phyloP scores from a whole-genome alignment of 2,329 filamentous ascomycete genomes.

The Arthrobotrys iridis region DNA sequence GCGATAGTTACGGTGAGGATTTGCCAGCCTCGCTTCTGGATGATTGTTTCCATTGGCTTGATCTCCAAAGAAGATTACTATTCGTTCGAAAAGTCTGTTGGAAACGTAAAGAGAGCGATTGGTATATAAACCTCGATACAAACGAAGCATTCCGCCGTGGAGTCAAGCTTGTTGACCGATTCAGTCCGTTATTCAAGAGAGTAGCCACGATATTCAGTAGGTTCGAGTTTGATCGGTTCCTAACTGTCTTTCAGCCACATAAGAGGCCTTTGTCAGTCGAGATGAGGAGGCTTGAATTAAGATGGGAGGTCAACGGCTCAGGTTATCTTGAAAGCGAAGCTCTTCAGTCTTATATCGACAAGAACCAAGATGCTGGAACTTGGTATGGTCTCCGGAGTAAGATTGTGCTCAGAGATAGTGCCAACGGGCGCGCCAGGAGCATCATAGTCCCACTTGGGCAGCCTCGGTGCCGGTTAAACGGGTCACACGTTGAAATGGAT shows the following conservation, averaged over 20 bases:
- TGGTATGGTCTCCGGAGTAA: constrained; percentile 71
- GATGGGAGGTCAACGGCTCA: constrained; percentile 65
- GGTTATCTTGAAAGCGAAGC: constrained; percentile 65
- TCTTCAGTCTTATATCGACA: constrained; percentile 67
- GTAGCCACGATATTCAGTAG: constrained; percentile 64
- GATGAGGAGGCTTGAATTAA: constrained; percentile 67
- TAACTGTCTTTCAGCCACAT: constrained; percentile 65
- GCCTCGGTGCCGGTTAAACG: constrained; percentile 58
- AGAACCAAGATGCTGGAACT: constrained; percentile 70
- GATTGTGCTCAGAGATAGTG: constrained; percentile 67
- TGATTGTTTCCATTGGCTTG: constrained; percentile 71
- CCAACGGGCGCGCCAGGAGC: constrained; percentile 63
- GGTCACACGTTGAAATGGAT: constrained; percentile 64
- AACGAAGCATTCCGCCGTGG: constrained; percentile 58
- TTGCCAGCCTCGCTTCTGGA: constrained; percentile 67
- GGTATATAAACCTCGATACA: constrained; percentile 61
- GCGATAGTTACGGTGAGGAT: constrained; percentile 60
- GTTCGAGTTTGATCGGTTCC: constrained; percentile 64
- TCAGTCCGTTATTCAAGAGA: constrained; percentile 61
- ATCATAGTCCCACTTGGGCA: constrained; percentile 68
- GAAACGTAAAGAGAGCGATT: constrained; percentile 61
- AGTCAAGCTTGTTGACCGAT: constrained; percentile 65
- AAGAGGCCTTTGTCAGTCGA: constrained; percentile 63
- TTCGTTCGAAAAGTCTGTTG: constrained; percentile 67
- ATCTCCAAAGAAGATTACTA: constrained; percentile 64